phyloP scores from a whole-genome alignment of 2,329 filamentous ascomycete genomes.

The Juglanconis oblonga region DNA sequence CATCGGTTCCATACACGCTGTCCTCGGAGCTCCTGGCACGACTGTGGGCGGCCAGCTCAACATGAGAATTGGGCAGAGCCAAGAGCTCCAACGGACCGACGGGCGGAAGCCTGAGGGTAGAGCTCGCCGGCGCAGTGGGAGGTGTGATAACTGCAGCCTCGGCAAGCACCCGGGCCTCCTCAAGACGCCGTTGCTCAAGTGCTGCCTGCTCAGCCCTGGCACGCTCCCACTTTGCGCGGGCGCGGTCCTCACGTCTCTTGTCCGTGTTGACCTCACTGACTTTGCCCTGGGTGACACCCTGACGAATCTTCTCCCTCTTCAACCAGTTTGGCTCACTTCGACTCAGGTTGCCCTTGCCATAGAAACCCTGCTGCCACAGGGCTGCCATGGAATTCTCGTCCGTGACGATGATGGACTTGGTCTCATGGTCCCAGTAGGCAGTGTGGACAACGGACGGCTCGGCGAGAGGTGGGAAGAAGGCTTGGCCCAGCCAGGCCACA shows the following conservation, averaged over 20 bases:
- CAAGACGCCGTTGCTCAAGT: conserved; percentile 64
- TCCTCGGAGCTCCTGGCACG: conserved; percentile 1
- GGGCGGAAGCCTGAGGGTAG: conserved; percentile 24
- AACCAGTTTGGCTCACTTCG: conserved; percentile 95
- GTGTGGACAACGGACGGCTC: conserved; percentile 65
- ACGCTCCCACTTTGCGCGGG: conserved; percentile 83
- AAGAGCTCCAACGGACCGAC: conserved; percentile 48
- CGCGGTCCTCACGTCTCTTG: conserved; percentile 74
- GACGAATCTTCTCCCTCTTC: conserved; percentile 72
- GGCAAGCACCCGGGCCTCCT: conserved; percentile 38
- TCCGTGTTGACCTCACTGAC: conserved; percentile 83
- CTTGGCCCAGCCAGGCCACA: conserved; percentile 72
- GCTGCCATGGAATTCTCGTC: conserved; percentile 73
- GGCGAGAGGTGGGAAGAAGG: conserved; percentile 62
- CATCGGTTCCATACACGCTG: conserved; percentile 5
- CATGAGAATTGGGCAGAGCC: conserved; percentile 53
- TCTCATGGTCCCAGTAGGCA: conserved; percentile 78
- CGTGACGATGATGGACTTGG: conserved; percentile 79
- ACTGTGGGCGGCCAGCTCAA: conserved; percentile 25
- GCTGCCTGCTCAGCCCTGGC: conserved; percentile 84
- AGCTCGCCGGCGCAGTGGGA: neutral
- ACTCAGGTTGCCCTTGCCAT: conserved; percentile 89
- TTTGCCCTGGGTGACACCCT: conserved; percentile 58
- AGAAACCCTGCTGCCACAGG: conserved; percentile 96
- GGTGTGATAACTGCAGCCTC: neutral